Base-by-base conservation (phyloP, 2,329 filamentous ascomycete species). In the Thelonectria rubi region DNA sequence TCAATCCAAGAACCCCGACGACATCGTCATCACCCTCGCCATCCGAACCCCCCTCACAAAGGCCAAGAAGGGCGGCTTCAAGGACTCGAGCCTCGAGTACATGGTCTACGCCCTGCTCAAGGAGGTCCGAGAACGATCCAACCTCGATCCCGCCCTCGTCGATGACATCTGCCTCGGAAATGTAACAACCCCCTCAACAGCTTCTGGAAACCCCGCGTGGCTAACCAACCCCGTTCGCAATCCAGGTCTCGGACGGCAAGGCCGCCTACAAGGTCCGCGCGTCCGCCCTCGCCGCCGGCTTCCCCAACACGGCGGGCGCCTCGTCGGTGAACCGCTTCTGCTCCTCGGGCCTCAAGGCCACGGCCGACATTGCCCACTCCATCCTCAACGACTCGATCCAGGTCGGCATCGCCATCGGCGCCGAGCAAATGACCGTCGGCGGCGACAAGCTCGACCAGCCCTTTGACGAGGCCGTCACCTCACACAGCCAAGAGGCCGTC, bases 141-240 rank as follows among this genome's bases (percentile, higher is more conserved):
- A 90, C 59, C 80, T 97, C 54, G 91, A 97, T 74, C 92, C 93
- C 3, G 84, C 86, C 6, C 82, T 96, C 37, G 87, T 97, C 10
- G 93, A 97, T 77, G 95, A 98, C 77, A 91, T 98, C 72, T 93
- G 90, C 80, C 82, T 97, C 68, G 95, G 95, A 71, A 98, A 98
- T 80, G 94, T 95, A 82, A 58, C 10, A 26, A 55, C 42, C 24
- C 20, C 20, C n/a, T n/a, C n/a, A n/a, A n/a, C 11, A 12, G 2
- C 24, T 7, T 9, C 2, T 1, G 1, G 42, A 7, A 15, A n/a
- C 32, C 18, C 21, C 42, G 14, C 24, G 43, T 49, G 40, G 12
- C 58, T 65, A 17, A 69, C 55, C 17, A 39, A 24, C 26, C 26
- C 21, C 3, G 17, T 43, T 14, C 48, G 15, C 30, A 34, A 7